Base-by-base conservation (phyloP, 1,284 basidiomycete genomes). In the Moesziomyces antarcticus region DNA sequence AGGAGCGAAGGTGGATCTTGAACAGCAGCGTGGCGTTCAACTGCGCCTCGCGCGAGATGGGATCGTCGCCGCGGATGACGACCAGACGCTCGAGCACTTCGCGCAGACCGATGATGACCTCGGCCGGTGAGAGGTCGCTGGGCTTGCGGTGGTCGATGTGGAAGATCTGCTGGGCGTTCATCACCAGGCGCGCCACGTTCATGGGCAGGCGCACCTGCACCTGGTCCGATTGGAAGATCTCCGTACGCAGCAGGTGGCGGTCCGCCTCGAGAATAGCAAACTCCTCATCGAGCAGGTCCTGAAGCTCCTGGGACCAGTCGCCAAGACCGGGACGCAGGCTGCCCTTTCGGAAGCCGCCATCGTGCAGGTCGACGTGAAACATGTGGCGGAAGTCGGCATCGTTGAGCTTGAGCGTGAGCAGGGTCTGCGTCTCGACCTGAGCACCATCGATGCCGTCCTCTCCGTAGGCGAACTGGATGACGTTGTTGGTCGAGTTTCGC, bases 391-490 rank as follows among this genome's bases (percentile, higher is more conserved):
- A 99, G 61, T 92, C 90, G 64, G 88, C 88, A 85, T 97, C 86
- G 78, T 89, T 93, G 64, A 97, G 87, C 45, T 89, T 90, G 75
- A 94, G 94, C 0, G 93, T 93, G 77, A 97, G 92, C 60, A 98
- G 90, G 52, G 89, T 91, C 86, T 99, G 97, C 73, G 91, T 91
- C 87, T 99, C 97, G 84, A 99, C 97, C 85, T 92, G 95, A 0
- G 94, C 93, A 71, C 94, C 96, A 81, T 99, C 97, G 91, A 99
- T 97, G 37, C 97, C 95, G 80, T 99, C 97, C 84, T 99, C 97
- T 47, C 97, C 95, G 77, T 99, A 99, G 21, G 94, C 89, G 85
- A 99, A 99, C 84, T 99, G 94, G 37, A 99, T 89, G 47, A 99
- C 89, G 10, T 67, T 77, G 75, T 84, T 84, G 42, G 79, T 83